These are phyloP conservation scores for Xylaria digitata DNA, from an alignment of 2,329 filamentous ascomycete genomes.

Conservation along the genomic window DNA sequence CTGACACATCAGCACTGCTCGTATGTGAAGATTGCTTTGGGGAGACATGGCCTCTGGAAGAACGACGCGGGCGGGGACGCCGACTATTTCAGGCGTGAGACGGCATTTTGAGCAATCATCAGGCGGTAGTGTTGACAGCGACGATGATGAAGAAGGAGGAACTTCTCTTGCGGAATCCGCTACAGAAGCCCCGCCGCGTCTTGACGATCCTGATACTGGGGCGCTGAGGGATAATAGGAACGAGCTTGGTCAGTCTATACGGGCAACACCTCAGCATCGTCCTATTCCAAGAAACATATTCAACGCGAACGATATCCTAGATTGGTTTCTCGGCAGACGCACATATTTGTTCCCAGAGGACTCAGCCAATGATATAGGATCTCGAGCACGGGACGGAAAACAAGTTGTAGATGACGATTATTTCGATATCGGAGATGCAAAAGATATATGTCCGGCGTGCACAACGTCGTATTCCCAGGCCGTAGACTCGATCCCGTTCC, in stretches of 20 bases:
- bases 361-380: neutral
- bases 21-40: neutral
- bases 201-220: neutral
- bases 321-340: conserved; percentile 34
- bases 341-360: neutral
- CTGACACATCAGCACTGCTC: neutral
- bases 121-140: neutral
- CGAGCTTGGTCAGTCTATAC: no score
- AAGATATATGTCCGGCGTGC: conserved; percentile 46
- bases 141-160: conserved; percentile 23
- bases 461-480: conserved; percentile 45
- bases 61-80: neutral
- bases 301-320: conserved; percentile 11
- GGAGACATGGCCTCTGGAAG: conserved; percentile 2
- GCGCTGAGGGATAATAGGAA: neutral
- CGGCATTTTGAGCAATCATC: neutral
- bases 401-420: conserved; percentile 30
- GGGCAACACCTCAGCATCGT: neutral
- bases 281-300: neutral
- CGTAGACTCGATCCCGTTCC: conserved; percentile 45
- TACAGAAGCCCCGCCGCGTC: neutral
- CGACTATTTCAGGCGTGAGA: no score
- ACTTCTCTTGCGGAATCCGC: conserved; percentile 3
- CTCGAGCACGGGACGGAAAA: neutral
- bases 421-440: conserved; percentile 42